A percentile compares a stretch with the other conserved stretches of the same genome.
Evolutionary conservation across 495 filamentous ascomycete species (phyloP).

Genomic region (Bombardia bombarda): DNA sequence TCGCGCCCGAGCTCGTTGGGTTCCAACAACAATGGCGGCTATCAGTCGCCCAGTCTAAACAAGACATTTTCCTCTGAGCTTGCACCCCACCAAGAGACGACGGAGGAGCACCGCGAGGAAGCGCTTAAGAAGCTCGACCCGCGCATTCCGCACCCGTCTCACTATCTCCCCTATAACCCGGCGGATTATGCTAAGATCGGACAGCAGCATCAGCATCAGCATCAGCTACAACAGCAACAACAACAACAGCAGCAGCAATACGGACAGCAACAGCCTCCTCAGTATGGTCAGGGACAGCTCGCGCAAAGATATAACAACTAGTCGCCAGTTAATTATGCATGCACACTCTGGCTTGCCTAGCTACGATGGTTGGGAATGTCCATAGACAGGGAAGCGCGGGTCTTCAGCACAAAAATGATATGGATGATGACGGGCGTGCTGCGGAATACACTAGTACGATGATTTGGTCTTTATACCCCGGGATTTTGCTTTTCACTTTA

Average conservation of each 20-base stretch:
- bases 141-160: slow-evolving; percentile 14
- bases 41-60: slow-evolving; percentile 27
- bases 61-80: slow-evolving; percentile 29
- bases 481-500: no score
- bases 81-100: slow-evolving; percentile 29
- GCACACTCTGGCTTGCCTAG: no score
- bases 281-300: slow-evolving; percentile 9
- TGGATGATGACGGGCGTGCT: neutral
- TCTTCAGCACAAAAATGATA: no score
- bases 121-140: slow-evolving; percentile 15
- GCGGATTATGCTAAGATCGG: slow-evolving; percentile 31
- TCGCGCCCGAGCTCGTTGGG: slow-evolving; percentile 27
- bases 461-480: slow-evolving; percentile 17
- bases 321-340: no score
- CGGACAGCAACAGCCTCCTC: slow-evolving; percentile 3
- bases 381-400: no score
- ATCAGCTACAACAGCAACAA: no score
- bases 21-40: slow-evolving; percentile 21
- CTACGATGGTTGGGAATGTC: no score
- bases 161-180: slow-evolving; percentile 32
- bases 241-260: slow-evolving; percentile 10
- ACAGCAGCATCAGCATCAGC: slow-evolving; percentile 1
- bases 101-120: slow-evolving; percentile 30
- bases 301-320: slow-evolving; percentile 10
- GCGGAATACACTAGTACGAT: no score